A percentile compares a stretch with the other conserved stretches of the same genome.
Conservation (phyloP, 495 filamentous ascomycete genomes). For the Penicillium manginii region DNA sequence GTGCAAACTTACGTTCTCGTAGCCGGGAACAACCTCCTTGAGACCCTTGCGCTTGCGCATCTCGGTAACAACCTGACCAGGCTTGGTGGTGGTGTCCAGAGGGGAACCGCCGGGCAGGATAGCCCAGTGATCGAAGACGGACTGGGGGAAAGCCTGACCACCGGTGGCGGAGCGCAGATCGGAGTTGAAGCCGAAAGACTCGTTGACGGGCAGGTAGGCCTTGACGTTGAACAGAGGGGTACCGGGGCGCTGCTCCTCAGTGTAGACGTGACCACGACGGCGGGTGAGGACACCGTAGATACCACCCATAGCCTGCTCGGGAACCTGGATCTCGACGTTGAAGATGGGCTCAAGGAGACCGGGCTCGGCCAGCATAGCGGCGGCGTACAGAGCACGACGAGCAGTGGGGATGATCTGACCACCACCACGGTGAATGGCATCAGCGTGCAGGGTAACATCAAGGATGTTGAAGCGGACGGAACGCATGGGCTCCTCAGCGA, state of each 20-base stretch:
- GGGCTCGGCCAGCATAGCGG: constrained; percentile 87
- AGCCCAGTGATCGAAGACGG: constrained; percentile 98
- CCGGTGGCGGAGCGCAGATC: constrained; percentile 92
- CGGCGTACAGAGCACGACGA: constrained; percentile 95
- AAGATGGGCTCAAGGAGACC: constrained; percentile 95
- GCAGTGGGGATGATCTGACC: constrained; percentile 98
- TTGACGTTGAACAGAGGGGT: constrained; percentile 99
- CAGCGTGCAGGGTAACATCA: constrained; percentile 98
- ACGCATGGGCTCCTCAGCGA: constrained; percentile 98
- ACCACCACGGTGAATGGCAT: constrained; percentile 99
- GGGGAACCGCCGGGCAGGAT: constrained; percentile 91
- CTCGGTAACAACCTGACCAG: constrained; percentile 79
- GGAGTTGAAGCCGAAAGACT: constrained; percentile 99
- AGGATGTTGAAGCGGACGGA: constrained; percentile 97
- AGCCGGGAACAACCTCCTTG: constrained; percentile 88
- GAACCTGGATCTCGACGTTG: constrained; percentile 98
- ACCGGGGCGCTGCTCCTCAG: constrained; percentile 95
- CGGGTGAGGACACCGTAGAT: constrained; percentile 99
- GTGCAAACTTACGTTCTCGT: constrained; percentile 82
- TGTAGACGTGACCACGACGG: constrained; percentile 97
- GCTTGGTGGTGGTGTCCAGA: constrained; percentile 82
- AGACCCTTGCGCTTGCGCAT: constrained; percentile 99
- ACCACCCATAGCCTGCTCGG: constrained; percentile 98
- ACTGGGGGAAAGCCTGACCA: constrained; percentile 98
- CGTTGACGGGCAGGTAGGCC: constrained; percentile 98